Evolutionary conservation across 805 yeast species (phyloP).

Genomic region (Cyberlindnera maclurae): DNA sequence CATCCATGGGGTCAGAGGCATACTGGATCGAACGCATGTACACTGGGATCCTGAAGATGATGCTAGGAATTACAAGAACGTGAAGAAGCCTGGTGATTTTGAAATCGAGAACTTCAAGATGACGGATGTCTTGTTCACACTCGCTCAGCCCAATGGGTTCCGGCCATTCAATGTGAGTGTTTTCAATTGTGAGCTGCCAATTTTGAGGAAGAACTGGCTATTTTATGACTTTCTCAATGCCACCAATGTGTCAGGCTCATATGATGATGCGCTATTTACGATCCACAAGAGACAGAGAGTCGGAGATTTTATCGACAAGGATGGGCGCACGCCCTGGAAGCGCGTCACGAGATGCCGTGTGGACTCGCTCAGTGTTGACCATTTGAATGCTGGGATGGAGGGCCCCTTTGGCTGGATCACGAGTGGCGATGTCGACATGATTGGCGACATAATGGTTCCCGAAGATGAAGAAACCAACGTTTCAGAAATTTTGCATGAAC

Average conservation of each 20-base stretch:
- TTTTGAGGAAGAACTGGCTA: conserved; percentile 87
- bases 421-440: conserved; percentile 84
- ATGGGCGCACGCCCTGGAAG: conserved; percentile 35
- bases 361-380: conserved; percentile 82
- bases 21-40: conserved; percentile 86
- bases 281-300: conserved; percentile 70
- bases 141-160: conserved; percentile 74
- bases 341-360: conserved; percentile 73
- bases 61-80: conserved; percentile 71
- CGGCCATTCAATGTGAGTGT: conserved; percentile 82
- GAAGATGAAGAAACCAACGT: conserved; percentile 45
- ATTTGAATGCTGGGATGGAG: conserved; percentile 78
- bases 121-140: conserved; percentile 78
- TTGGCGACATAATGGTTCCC: conserved; percentile 85
- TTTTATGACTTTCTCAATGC: conserved; percentile 84
- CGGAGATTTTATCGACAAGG: conserved; percentile 34
- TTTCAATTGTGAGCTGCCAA: conserved; percentile 77
- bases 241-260: conserved; percentile 79
- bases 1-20: conserved; percentile 82
- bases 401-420: conserved; percentile 99
- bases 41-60: conserved; percentile 76
- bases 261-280: conserved; percentile 89
- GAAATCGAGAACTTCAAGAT: conserved; percentile 77
- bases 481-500: conserved; percentile 41
- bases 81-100: conserved; percentile 82